Percentiles rank a stretch among this genome's conserved stretches.
Evolutionary conservation across 1,284 basidiomycete genomes (phyloP).

Genomic region (Gomphus sp.): DNA sequence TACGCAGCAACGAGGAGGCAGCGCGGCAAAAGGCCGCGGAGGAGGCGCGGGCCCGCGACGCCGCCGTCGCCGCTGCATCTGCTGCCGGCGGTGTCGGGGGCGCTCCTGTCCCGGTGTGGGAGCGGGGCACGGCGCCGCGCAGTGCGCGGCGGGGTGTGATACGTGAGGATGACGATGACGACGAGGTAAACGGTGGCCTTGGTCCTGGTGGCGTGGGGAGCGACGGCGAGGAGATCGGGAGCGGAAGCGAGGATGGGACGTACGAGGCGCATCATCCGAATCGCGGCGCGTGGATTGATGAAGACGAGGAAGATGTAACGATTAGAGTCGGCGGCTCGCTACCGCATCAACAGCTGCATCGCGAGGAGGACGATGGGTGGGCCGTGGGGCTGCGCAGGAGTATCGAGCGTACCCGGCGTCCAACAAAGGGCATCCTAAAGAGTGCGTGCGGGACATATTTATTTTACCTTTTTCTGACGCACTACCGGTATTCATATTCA

Average conservation of each 20-base stretch:
- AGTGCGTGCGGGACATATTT: constrained; percentile 37
- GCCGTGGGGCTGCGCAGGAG: constrained; percentile 59
- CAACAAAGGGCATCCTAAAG: constrained; percentile 85
- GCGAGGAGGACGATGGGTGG: constrained; percentile 60
- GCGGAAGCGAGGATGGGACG: background rate
- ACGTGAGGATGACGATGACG: constrained; percentile 1
- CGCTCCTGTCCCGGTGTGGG: constrained; percentile 5
- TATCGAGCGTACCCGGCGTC: constrained; percentile 52
- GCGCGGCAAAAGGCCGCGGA: constrained; percentile 14
- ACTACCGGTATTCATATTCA: too few relatives aligned
- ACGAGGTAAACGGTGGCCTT: background rate
- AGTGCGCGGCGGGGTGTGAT: background rate
- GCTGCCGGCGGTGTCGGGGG: constrained; percentile 1
- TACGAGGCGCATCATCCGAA: background rate
- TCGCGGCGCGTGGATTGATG: background rate
- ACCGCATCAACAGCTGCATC: constrained; percentile 25
- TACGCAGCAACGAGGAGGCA: constrained; percentile 63
- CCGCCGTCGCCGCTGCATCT: constrained; percentile 15
- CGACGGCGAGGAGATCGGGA: background rate
- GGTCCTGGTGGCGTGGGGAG: background rate
- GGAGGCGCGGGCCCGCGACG: constrained; percentile 19
- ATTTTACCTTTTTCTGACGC: constrained; percentile 9
- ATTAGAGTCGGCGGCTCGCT: constrained; percentile 1
- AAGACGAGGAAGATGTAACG: constrained; percentile 4
- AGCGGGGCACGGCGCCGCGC: constrained; percentile 4